Conservation (phyloP, 2,329 filamentous ascomycete genomes). For the Ustilaginoidea virens region DNA sequence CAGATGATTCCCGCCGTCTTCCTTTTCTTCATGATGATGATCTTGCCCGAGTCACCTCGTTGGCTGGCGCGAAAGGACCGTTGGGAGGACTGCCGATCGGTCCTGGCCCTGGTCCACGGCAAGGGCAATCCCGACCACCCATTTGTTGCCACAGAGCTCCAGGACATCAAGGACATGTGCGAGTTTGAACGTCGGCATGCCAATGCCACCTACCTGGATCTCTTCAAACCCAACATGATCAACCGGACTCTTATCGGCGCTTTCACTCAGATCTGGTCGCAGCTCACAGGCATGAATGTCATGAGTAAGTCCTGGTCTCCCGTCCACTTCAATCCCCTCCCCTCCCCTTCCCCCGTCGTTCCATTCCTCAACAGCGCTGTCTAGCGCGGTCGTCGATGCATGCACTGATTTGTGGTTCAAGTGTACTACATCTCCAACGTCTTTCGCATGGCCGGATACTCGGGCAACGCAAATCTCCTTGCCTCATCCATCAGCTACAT, state of each 20-base stretch:
- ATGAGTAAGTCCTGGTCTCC: conserved; percentile 32
- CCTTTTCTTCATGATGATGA: conserved; percentile 41
- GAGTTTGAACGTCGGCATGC: conserved; percentile 58
- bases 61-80: conserved; percentile 50
- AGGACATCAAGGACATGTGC: conserved; percentile 58
- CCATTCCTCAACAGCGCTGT: too few relatives aligned
- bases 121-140: conserved; percentile 48
- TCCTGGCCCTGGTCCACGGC: conserved; percentile 44
- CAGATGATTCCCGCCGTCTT: conserved; percentile 48
- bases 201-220: conserved; percentile 54
- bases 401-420: too few relatives aligned
- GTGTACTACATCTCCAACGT: conserved; percentile 46
- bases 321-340: neutral
- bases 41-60: conserved; percentile 45
- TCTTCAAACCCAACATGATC: conserved; percentile 54
- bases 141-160: conserved; percentile 51
- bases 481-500: conserved; percentile 45
- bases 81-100: conserved; percentile 39
- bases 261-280: conserved; percentile 40
- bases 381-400: too few relatives aligned
- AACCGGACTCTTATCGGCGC: conserved; percentile 35
- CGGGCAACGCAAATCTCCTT: conserved; percentile 32
- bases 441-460: conserved; percentile 23
- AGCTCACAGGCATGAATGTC: conserved; percentile 40
- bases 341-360: neutral